Evolutionary conservation across 495 filamentous ascomycete genomes (phyloP).

Genomic region (Neurospora sp.): DNA sequence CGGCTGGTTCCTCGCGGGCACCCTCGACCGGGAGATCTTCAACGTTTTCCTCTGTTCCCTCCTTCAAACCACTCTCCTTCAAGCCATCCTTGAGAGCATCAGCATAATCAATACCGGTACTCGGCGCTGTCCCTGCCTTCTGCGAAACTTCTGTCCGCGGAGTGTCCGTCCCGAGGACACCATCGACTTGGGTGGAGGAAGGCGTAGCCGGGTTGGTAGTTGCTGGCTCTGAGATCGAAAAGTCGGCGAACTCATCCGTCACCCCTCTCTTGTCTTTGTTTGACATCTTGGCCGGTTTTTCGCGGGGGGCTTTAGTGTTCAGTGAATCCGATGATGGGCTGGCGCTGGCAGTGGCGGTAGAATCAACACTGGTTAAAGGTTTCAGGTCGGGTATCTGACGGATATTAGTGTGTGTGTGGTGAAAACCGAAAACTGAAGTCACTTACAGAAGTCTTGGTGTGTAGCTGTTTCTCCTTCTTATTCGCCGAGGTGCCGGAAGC

Average conservation of each 20-base stretch:
- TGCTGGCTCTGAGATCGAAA: neutral
- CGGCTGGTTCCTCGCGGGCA: neutral
- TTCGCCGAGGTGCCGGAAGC: neutral
- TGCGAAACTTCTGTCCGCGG: neutral
- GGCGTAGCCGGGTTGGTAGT: neutral
- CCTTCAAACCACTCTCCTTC: neutral
- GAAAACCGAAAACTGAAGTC: no score
- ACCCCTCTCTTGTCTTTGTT: neutral
- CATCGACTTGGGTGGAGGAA: neutral
- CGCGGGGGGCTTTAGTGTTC: neutral
- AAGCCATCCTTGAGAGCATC: neutral
- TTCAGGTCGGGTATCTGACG: neutral
- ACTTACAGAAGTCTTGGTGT: constrained; percentile 6
- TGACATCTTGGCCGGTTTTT: neutral
- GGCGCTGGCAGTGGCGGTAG: neutral
- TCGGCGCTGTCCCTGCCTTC: neutral
- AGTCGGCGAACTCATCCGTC: constrained; percentile 7
- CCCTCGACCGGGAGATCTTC: constrained; percentile 5
- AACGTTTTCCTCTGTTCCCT: constrained; percentile 9
- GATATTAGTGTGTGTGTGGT: neutral
- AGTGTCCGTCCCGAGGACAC: neutral
- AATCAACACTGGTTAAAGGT: neutral
- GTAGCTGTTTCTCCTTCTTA: neutral
- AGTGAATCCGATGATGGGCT: neutral
- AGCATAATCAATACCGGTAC: neutral